Base-by-base conservation (phyloP, 805 yeast species). In the Maudiozyma serrabonitensis region DNA sequence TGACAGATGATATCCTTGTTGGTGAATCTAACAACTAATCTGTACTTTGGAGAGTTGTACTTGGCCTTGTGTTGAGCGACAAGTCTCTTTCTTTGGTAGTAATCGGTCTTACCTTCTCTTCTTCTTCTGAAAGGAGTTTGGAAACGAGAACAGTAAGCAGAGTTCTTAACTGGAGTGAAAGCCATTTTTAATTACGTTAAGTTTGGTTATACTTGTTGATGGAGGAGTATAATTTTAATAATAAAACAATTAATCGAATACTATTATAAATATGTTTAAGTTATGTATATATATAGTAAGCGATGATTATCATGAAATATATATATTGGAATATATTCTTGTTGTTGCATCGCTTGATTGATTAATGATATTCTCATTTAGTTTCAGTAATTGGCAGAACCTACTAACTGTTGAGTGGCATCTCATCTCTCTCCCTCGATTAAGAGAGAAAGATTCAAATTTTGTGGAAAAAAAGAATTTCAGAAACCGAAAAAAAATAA, bases 51-150 rank as follows among this genome's bases (percentile, higher is more conserved):
- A 72, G 96, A 74, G 85, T 82, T 84, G 95, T 93, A 93, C 82
- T 93, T 93, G 74, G 96, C 96, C 90, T 93, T 93, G 93, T 91
- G 96, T 81, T 93, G 99, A 69, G 97, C 81, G 70, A 93, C 93
- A 72, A 93, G 81, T 81, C 98, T 89, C 95, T 93, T 93, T 84
- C 99, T 90, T 76, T 93, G 96, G 84, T 90, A 93, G 95, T 90
- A 93, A 76, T 93, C 99, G 73, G 99, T 93, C 84, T 93, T 93
- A 80, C 99, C 99, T 80, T 93, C 97, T 75, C 95, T 87, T 86
- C 99, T 87, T 84, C 99, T 90, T 78, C 99, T 89, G 96, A 90
- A 93, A 63, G 98, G 97, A 75, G 99, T 93, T 82, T 93, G 99
- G 95, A 82, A 93, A 76, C 99, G 90, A 72, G 97, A 89, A 82